Percentiles rank a stretch among this genome's conserved stretches.
These are phyloP conservation scores for Vanrija sp. DNA, from an alignment of 1,284 basidiomycete genomes.

Conservation along the genomic window DNA sequence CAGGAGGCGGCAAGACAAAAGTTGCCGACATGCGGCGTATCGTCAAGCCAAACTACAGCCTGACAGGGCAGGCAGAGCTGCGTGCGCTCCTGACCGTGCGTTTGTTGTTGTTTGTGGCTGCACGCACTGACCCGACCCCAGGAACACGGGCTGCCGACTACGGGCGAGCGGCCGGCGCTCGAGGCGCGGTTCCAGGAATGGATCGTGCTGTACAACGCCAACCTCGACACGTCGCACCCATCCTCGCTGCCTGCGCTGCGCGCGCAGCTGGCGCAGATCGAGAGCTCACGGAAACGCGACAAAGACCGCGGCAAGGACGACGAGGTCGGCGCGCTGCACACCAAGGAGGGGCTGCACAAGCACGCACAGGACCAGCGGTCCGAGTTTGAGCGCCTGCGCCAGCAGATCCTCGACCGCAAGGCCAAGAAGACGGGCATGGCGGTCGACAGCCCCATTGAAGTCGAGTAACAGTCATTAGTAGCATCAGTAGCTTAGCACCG, in stretches of 20 bases:
- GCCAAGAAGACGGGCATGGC: constrained; percentile 10
- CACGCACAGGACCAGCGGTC: constrained; percentile 36
- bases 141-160: constrained; percentile 37
- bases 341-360: constrained; percentile 30
- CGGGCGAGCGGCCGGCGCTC: constrained; percentile 38
- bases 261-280: constrained; percentile 31
- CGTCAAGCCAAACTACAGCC: constrained; percentile 46
- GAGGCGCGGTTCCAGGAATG: constrained; percentile 42
- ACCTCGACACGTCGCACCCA: constrained; percentile 45
- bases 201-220: constrained; percentile 47
- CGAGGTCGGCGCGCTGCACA: constrained; percentile 29
- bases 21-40: constrained; percentile 37
- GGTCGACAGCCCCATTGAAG: constrained; percentile 37
- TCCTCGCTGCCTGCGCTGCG: constrained; percentile 37
- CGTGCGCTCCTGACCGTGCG: constrained; percentile 30
- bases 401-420: constrained; percentile 38
- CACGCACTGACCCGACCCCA: constrained; percentile 9
- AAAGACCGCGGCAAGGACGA: constrained; percentile 41
- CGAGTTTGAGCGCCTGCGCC: constrained; percentile 40
- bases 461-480: constrained; percentile 25
- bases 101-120: neutral
- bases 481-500: neutral
- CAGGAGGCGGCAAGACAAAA: constrained; percentile 20
- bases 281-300: constrained; percentile 33
- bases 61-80: constrained; percentile 38